Base-by-base conservation (phyloP, 1,139 yeast genomes). In the Debaryomycetaceae sp. region DNA sequence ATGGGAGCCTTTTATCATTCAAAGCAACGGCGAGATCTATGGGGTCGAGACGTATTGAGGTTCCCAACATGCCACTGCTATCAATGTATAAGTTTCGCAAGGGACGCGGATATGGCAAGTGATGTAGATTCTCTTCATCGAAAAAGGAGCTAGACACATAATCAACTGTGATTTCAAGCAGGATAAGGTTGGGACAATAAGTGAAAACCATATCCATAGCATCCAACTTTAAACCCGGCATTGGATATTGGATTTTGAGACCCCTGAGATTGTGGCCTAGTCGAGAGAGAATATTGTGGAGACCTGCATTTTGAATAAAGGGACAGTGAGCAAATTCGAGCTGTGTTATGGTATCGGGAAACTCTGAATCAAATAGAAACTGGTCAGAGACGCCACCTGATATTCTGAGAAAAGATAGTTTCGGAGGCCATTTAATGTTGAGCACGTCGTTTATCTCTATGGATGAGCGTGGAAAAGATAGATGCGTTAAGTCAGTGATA, bases 281-380 rank as follows among this genome's bases (percentile, higher is more conserved):
- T 43, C 79, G 76, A 34, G 72, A 67, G 24, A 89, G 65, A 45
- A 91, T 66, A 35, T 76, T 72, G 49, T 81, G 80, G 22, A 90
- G 68, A 0, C 91, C 81, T 36, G 73, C 68, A 44, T 83, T 85
- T 34, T 64, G 78, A 29, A 93, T 72, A 43, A 78, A 72, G 0
- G 98, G 97, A 64, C 98, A 93, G 62, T 89, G 96, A 0, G 96
- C 86, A 57, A 93, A 76, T 50, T 89, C 91, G 42, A 93, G 66
- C 29, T 80, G 78, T 4, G 80, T 80, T 38, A 93, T 83, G 1
- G 91, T 80, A 3, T 58, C 45, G 0, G 99, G 98, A 59, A 93
- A 83, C 8, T 67, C 60, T 1, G 95, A 81, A 31, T 75, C 76
- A 37, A 74, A 66, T 24, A 93, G 69, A 61, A 93, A 91, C 36